Evolutionary conservation across 75 land plant species (phyloP), one percentile per base, ranked within the genome.

Genomic region (Cunninghamia lanceolata): DNA sequence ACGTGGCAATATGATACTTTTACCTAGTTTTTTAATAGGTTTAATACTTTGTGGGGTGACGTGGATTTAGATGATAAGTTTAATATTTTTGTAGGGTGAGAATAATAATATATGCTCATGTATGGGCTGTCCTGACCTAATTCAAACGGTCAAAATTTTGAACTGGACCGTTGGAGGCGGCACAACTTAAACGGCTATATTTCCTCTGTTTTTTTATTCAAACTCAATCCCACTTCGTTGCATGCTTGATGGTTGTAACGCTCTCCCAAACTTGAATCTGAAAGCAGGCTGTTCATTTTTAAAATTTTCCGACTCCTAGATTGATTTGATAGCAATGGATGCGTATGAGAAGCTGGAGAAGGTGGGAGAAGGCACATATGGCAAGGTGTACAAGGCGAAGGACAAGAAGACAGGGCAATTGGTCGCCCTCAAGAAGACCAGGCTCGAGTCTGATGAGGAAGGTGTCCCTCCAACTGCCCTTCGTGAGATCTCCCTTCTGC

Each of bases 381-480:
- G 97, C 56, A 95, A 95, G 89, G 97, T 95, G 46, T 94, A 94
- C 94, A 95, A 95, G 90, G 99, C 99, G 30, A 89, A 89, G 71
- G 99, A 97, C 88, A 93, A 89, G 90, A 89, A 83, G 42, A 90
- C 95, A 0, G 96, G 96, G 38, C 93, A 90, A 70, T 56, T 95
- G 77, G 96, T 95, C 4, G 96, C 96, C 47, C 91, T 95, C 56
- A 95, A 95, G 95, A 95, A 95, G 90, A 95, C 96, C 50, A 84
- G 97, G 50, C 88, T 95, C 45, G 97, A 95, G 50, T 93, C 93
- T 88, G 96, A 94, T 88, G 97, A 94, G 84, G 98, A 96, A 86
- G 98, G 99, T 28, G 91, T 96, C 25, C 98, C 99, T 36, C 98
- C 98, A 52, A 97, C 96, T 38, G 95, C 98, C 19, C 94, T 97